phyloP scores from a whole-genome alignment of 805 yeast species.

The Debaryomyces maramus region DNA sequence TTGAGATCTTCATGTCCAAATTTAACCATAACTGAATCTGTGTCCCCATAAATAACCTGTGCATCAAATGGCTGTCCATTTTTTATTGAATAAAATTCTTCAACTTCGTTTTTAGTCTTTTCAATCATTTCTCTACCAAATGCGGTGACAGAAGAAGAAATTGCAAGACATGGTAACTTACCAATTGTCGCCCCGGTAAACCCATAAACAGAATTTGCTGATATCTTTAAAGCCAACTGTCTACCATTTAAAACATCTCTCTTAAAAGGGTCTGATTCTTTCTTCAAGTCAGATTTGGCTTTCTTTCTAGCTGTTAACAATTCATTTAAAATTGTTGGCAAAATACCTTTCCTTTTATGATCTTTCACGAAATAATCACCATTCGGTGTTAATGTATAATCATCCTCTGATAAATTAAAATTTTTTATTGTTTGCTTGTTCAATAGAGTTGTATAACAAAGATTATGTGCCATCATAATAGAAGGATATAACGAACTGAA shows the following conservation, averaged over 20 bases:
- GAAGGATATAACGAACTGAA: conserved; percentile 97
- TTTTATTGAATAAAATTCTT: conserved; percentile 70
- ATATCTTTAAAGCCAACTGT: conserved; percentile 91
- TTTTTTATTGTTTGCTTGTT: conserved; percentile 67
- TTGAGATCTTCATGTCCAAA: conserved; percentile 81
- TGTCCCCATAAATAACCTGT: conserved; percentile 94
- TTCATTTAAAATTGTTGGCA: conserved; percentile 90
- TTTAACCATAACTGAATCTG: conserved; percentile 98
- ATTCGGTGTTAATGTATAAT: conserved; percentile 85
- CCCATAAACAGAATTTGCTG: conserved; percentile 98
- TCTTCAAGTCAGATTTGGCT: conserved; percentile 87
- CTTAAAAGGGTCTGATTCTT: conserved; percentile 92
- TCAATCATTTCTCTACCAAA: conserved; percentile 98
- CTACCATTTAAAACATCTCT: conserved; percentile 94
- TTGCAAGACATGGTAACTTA: conserved; percentile 92
- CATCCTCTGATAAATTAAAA: conserved; percentile 62
- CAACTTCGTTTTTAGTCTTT: conserved; percentile 82
- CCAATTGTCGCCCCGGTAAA: conserved; percentile 99
- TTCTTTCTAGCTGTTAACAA: conserved; percentile 87
- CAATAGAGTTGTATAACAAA: conserved; percentile 89
- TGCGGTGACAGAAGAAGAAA: conserved; percentile 92
- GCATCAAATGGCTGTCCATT: conserved; percentile 88
- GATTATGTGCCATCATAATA: conserved; percentile 98
- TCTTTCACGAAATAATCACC: conserved; percentile 86
- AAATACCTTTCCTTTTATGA: conserved; percentile 70